Conservation (phyloP, 805 yeast genomes). For the Starmerella bombicola region DNA sequence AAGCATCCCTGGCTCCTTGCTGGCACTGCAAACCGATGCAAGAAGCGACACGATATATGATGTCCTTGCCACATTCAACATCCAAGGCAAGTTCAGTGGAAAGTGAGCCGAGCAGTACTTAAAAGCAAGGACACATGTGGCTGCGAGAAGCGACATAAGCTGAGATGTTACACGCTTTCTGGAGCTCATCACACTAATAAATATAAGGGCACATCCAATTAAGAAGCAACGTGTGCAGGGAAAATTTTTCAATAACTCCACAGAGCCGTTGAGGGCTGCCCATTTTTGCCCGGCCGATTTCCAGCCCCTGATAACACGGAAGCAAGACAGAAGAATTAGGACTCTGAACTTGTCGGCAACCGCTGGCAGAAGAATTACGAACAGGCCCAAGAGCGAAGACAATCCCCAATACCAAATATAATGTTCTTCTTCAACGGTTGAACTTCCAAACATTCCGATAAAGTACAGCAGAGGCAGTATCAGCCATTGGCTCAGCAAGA, state of each 20-base stretch:
- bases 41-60: constrained; percentile 7
- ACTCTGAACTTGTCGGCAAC: constrained; percentile 1
- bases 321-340: constrained; percentile 19
- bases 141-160: constrained; percentile 25
- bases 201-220: background rate
- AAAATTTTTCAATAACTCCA: constrained; percentile 31
- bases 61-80: constrained; percentile 14
- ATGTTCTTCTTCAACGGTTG: constrained; percentile 90
- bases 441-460: constrained; percentile 64
- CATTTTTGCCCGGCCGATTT: constrained; percentile 82
- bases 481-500: constrained; percentile 19
- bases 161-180: background rate
- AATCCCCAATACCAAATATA: constrained; percentile 87
- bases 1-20: background rate
- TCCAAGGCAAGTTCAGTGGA: constrained; percentile 8
- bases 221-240: constrained; percentile 19
- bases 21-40: constrained; percentile 4
- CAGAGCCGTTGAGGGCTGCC: constrained; percentile 39
- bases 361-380: background rate
- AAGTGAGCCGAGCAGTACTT: constrained; percentile 42
- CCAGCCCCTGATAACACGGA: constrained; percentile 66
- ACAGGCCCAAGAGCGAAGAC: constrained; percentile 27
- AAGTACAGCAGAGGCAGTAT: constrained; percentile 33
- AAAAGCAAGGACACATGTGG: constrained; percentile 39
- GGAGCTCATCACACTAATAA: background rate